phyloP scores from a whole-genome alignment of 1,139 yeast species.

The Debaryomycetaceae sp. region DNA sequence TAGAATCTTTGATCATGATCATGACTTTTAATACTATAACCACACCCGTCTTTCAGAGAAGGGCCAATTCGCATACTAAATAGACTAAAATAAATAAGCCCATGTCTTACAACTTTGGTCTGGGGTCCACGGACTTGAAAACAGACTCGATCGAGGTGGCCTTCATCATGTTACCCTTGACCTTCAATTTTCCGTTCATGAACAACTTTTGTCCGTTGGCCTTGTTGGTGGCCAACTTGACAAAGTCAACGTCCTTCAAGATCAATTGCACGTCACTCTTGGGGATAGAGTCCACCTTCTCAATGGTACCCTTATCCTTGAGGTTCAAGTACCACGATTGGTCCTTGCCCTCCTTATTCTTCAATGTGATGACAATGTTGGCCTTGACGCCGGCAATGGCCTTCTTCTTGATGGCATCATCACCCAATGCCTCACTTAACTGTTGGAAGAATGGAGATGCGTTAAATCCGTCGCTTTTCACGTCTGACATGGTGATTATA shows the following conservation, averaged over 20 bases:
- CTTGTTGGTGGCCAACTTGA: constrained; percentile 69
- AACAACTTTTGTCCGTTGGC: constrained; percentile 82
- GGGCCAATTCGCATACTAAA: neutral
- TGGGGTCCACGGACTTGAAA: constrained; percentile 63
- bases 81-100: neutral
- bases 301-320: constrained; percentile 58
- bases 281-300: constrained; percentile 46
- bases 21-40: neutral
- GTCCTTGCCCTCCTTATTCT: constrained; percentile 62
- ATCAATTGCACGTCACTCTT: constrained; percentile 66
- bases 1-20: neutral
- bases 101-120: constrained; percentile 38
- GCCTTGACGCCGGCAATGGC: constrained; percentile 57
- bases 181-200: constrained; percentile 80
- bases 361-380: constrained; percentile 62
- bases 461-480: constrained; percentile 47
- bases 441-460: constrained; percentile 44
- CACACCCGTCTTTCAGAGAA: neutral
- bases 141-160: constrained; percentile 76
- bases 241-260: constrained; percentile 63
- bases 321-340: constrained; percentile 72
- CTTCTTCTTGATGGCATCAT: constrained; percentile 36
- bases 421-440: constrained; percentile 39
- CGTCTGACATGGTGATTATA: constrained; percentile 27
- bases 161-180: constrained; percentile 88